A percentile compares a stretch with the other conserved stretches of the same genome.
These are phyloP conservation scores for Cladosporium austrohemisphaericum DNA, from an alignment of 2,329 filamentous ascomycete species.

Conservation along the genomic window DNA sequence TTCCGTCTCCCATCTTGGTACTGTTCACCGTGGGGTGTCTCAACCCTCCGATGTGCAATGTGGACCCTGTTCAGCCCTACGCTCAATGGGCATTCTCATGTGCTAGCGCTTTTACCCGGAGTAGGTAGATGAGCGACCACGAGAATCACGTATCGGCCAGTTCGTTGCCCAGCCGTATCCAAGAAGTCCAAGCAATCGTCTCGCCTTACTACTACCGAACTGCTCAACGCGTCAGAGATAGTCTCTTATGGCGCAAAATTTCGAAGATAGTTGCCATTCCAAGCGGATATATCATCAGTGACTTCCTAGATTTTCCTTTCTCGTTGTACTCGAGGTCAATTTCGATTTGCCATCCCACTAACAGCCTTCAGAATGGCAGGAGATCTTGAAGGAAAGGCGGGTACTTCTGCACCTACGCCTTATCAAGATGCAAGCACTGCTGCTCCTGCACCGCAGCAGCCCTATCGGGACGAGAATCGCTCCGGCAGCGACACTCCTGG, in stretches of 20 bases:
- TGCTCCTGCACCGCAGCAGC: neutral
- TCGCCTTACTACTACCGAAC: neutral
- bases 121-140: too few relatives aligned
- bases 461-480: neutral
- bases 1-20: too few relatives aligned
- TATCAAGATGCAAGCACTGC: neutral
- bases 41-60: too few relatives aligned
- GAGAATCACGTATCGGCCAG: too few relatives aligned
- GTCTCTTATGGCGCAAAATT: neutral
- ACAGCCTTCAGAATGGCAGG: neutral
- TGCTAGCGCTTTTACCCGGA: too few relatives aligned
- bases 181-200: conserved; percentile 1
- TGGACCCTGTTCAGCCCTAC: too few relatives aligned
- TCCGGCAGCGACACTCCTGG: neutral
- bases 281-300: neutral
- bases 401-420: neutral
- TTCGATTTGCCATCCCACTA: neutral
- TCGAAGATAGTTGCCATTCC: neutral
- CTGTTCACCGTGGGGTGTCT: too few relatives aligned
- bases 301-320: neutral
- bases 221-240: neutral
- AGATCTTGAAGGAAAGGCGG: conserved; percentile 1
- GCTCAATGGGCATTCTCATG: too few relatives aligned
- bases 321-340: too few relatives aligned
- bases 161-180: neutral